These are phyloP conservation scores for Epichloe aotearoae DNA, from an alignment of 2,329 filamentous ascomycete genomes.

Conservation along the genomic window DNA sequence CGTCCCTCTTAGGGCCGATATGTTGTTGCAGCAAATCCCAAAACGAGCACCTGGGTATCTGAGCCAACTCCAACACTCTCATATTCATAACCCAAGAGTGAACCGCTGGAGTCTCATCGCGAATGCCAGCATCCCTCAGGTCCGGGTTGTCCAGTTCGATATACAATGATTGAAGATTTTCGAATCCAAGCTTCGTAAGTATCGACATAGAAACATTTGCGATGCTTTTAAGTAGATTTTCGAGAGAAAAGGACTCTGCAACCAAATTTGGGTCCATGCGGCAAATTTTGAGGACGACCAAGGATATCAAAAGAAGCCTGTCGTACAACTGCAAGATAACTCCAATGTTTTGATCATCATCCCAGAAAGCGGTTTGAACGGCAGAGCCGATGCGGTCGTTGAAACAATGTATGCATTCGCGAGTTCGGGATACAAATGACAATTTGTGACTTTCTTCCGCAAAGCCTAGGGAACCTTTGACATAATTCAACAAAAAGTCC, in stretches of 20 bases:
- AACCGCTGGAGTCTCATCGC: slow-evolving; percentile 27
- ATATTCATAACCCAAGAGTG: slow-evolving; percentile 48
- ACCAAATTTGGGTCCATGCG: slow-evolving; percentile 19
- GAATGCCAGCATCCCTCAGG: slow-evolving; percentile 38
- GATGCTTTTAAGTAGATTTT: slow-evolving; percentile 33
- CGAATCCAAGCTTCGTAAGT: slow-evolving; percentile 30
- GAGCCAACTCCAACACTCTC: slow-evolving; percentile 35
- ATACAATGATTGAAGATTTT: slow-evolving; percentile 32
- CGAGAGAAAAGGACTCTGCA: slow-evolving; percentile 28
- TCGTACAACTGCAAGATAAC: slow-evolving; percentile 16
- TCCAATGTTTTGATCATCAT: slow-evolving; percentile 1
- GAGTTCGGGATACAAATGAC: slow-evolving; percentile 29
- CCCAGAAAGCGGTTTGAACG: slow-evolving; percentile 3
- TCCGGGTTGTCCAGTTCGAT: slow-evolving; percentile 30
- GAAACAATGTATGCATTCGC: slow-evolving; percentile 31
- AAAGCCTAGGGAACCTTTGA: slow-evolving; percentile 30
- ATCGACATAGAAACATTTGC: slow-evolving; percentile 24
- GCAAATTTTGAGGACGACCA: slow-evolving; percentile 30
- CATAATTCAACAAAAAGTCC: slow-evolving; percentile 35
- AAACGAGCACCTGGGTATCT: slow-evolving; percentile 40
- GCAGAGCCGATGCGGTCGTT: slow-evolving; percentile 16
- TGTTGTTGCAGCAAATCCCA: slow-evolving; percentile 43
- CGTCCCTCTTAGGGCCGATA: slow-evolving; percentile 23
- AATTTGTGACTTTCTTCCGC: slow-evolving; percentile 19
- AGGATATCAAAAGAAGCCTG: slow-evolving; percentile 19